These are phyloP conservation scores for Xylariaceae sp. DNA, from an alignment of 2,329 filamentous ascomycete species.

Conservation along the genomic window DNA sequence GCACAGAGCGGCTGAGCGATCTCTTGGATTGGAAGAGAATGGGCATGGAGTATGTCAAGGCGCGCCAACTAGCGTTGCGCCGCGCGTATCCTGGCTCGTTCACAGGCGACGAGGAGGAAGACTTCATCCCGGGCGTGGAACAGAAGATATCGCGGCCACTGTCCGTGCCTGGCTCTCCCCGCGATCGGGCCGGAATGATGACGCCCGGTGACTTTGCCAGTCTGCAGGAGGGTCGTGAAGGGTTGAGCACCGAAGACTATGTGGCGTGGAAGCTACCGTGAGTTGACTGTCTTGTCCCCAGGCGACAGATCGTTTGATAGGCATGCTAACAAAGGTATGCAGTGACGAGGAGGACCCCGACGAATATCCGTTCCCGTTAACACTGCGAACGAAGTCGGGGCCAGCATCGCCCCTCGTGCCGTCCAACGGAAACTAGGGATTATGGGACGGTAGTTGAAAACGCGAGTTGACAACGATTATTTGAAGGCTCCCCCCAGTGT, in stretches of 20 bases:
- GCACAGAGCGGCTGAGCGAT: conserved; percentile 91
- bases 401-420: conserved; percentile 38
- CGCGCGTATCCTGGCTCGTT: conserved; percentile 90
- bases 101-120: conserved; percentile 70
- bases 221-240: conserved; percentile 88
- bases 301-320: conserved; percentile 1
- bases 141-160: conserved; percentile 93
- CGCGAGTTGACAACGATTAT: too few species aligned
- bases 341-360: conserved; percentile 91
- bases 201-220: conserved; percentile 97
- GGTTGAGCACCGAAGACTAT: conserved; percentile 92
- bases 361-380: conserved; percentile 57
- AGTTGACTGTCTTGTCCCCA: conserved; percentile 42
- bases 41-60: conserved; percentile 99
- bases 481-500: too few species aligned
- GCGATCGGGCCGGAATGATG: conserved; percentile 94
- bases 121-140: conserved; percentile 87
- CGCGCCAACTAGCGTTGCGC: conserved; percentile 82
- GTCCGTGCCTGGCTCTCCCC: conserved; percentile 87
- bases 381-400: conserved; percentile 45
- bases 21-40: conserved; percentile 98
- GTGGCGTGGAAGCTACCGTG: conserved; percentile 97
- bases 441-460: background rate
- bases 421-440: conserved; percentile 36
- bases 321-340: conserved; percentile 29